Conservation (phyloP, 495 filamentous ascomycete genomes). For the Penicillium cosmopolitanum region DNA sequence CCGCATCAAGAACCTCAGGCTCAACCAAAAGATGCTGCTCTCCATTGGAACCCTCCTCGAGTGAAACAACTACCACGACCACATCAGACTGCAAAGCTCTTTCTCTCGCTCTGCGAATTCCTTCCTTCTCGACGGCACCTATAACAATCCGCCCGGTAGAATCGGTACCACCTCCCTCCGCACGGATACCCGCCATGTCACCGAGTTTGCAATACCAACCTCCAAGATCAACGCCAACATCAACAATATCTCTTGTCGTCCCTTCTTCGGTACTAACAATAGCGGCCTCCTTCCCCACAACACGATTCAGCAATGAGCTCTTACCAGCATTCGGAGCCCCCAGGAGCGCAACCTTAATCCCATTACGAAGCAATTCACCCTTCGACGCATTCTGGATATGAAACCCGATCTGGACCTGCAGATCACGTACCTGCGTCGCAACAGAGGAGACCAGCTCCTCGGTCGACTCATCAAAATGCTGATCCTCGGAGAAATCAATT, state of each 20-base stretch:
- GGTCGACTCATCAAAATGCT: slow-evolving; percentile 92
- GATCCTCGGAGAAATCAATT: slow-evolving; percentile 97
- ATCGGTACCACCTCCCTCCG: slow-evolving; percentile 37
- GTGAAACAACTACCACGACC: slow-evolving; percentile 75
- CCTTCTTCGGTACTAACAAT: slow-evolving; percentile 93
- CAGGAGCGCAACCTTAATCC: slow-evolving; percentile 82
- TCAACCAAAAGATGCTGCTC: slow-evolving; percentile 49
- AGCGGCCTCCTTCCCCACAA: slow-evolving; percentile 91
- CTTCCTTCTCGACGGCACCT: slow-evolving; percentile 83
- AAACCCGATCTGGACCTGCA: slow-evolving; percentile 63
- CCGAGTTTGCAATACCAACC: slow-evolving; percentile 88
- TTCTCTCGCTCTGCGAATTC: slow-evolving; percentile 82
- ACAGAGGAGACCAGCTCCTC: slow-evolving; percentile 70
- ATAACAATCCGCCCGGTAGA: slow-evolving; percentile 40
- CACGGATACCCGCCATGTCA: slow-evolving; percentile 84
- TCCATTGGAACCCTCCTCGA: slow-evolving; percentile 52
- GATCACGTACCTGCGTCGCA: slow-evolving; percentile 58
- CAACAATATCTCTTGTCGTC: slow-evolving; percentile 92
- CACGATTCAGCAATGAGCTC: slow-evolving; percentile 85
- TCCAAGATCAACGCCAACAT: slow-evolving; percentile 86
- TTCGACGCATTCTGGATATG: slow-evolving; percentile 77
- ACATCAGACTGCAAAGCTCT: slow-evolving; percentile 85
- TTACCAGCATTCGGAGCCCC: slow-evolving; percentile 96
- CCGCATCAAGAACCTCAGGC: slow-evolving; percentile 60
- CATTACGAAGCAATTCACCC: slow-evolving; percentile 83